Base-by-base conservation (phyloP, 2,329 filamentous ascomycete species). In the Aspergillus persii region DNA sequence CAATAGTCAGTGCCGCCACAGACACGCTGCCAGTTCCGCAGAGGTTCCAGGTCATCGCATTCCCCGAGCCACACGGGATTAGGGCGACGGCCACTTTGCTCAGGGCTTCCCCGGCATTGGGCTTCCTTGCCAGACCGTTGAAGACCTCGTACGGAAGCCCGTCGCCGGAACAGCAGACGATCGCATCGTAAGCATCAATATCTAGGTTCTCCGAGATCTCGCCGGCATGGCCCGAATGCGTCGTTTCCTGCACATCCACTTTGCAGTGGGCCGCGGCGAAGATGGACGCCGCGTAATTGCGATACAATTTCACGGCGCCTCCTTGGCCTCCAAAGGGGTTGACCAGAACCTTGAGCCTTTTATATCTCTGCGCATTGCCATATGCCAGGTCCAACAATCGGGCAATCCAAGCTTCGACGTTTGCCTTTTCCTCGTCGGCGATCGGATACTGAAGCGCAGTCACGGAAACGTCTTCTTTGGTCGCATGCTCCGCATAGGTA, bases 311-410 rank as follows among this genome's bases (percentile, higher is more conserved):
- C 61, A 85, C 78, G 1, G 92, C 94, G 46, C 80, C 79, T 15
- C 94, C 94, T 47, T 92, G 90, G 0, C 95, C 95, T 12, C 92
- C 91, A 68, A 93, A 89, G 0, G 95, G 95, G 74, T 99, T 99
- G 62, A 99, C 83, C 48, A 98, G 80, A 11, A 98, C 87, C 74
- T 95, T 96, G 63, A 95, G 87, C 50, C 91, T 86, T 75, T 92
- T 95, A 59, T 82, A 83, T 55, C 83, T 83, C 68, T 89, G 86
- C 1, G 89, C 84, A 7, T 80, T 78, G 57, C 80, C 88, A 69
- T 96, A 97, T 27, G 93, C 86, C 50, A 83, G 82, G 39, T 86
- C 79, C 23, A 96, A 73, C 36, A 97, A 81, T 54, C 78, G 80
- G 30, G 82, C 79, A 41, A 87, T 78, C 86, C 91, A 97, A 58